Base-by-base conservation (phyloP, 345 rosid species). In the Crucihimalaya himalaica region DNA sequence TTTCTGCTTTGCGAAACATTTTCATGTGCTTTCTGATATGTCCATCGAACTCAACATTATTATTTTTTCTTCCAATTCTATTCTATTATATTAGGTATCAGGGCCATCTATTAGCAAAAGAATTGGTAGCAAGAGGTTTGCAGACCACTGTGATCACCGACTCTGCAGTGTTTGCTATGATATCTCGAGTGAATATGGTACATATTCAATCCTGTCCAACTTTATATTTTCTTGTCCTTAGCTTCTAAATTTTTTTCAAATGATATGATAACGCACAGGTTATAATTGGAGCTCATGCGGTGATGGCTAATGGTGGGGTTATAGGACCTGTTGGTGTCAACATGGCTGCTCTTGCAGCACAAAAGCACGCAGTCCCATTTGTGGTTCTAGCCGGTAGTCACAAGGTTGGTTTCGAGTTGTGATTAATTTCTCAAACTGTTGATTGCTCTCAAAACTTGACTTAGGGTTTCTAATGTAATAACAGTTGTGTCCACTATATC, bases 121-220 rank as follows among this genome's bases (percentile, higher is more conserved):
- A 92, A 70, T 80, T 96, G 86, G 97, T 90, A 58, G 80, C 92
- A 42, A 86, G 97, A 86, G 97, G 99, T 51, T 76, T 96, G 67
- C 97, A 89, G 77, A 96, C 99, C 78, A 90, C 97, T 6, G 75
- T 96, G 66, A 92, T 96, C 74, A 84, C 99, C 0, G 99, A 92
- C 79, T 92, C 98, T 74, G 98, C 98, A 59, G 97, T 92, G 72
- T 96, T 96, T 84, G 99, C 99, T 75, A 90, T 96, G 87, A 90
- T 96, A 75, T 96, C 98, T 48, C 84, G 97, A 80, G 97, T 92
- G 69, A 96, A 96, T 78, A 90, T 92, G 98, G 98, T 95, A 83
- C 48, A 57, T 15, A 40, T 28, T 43, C 19, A 20, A 1, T 37
- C 34, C 67, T 72, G 28, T 39, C 43, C 35, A 8, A 20, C 27